Evolutionary conservation across 306 rosid genomes (phyloP).

Genomic region (Oemleria cerasiformis): DNA sequence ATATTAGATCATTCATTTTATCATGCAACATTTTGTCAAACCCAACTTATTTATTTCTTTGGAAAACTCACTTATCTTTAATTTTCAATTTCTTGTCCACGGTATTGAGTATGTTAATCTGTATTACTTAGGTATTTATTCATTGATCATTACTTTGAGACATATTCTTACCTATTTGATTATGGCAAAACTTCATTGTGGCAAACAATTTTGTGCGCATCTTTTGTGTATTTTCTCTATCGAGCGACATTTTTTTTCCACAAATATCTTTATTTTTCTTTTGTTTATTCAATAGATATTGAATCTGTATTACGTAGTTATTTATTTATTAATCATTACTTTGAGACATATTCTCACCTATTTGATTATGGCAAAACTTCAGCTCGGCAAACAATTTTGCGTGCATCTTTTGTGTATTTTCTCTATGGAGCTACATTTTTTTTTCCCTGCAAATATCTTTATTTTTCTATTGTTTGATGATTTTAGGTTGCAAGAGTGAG

Average conservation of each 20-base stretch:
- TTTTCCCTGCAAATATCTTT: slow-evolving; percentile 1
- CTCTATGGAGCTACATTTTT: neutral
- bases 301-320: too few species aligned
- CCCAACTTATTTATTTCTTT: neutral
- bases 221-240: slow-evolving; percentile 15
- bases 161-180: neutral
- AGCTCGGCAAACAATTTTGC: slow-evolving; percentile 8
- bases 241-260: neutral
- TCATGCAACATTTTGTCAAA: neutral
- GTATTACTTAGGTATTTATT: neutral
- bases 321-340: neutral
- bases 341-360: neutral
- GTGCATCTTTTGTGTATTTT: slow-evolving; percentile 19
- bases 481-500: slow-evolving; percentile 93
- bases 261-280: slow-evolving; percentile 10
- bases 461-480: slow-evolving; percentile 18
- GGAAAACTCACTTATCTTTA: neutral
- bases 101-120: neutral
- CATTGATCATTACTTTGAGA: neutral
- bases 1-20: neutral
- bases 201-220: slow-evolving; percentile 14
- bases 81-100: neutral
- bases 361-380: neutral
- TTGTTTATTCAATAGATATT: neutral
- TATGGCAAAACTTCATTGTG: neutral